Evolutionary conservation across 2,329 filamentous ascomycete species (phyloP), one percentile per base, ranked within the genome.

Genomic region (Paraphoma chrysanthemicola): DNA sequence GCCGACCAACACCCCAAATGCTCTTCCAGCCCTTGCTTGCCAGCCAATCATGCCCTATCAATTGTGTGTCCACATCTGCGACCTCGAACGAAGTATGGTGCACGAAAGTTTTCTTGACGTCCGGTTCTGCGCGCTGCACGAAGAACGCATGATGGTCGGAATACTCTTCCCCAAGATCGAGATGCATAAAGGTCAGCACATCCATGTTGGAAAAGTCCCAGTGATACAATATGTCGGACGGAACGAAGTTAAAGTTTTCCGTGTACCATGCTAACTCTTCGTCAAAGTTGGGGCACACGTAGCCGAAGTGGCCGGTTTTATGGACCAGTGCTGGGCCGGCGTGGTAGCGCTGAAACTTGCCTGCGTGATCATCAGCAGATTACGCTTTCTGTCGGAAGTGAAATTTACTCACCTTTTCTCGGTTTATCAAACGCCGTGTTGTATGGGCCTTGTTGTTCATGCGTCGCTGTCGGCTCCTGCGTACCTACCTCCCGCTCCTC

Each of bases 41-140:
- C 58, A 90, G 76, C 83, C 85, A 89, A 62, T 88, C 82, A 75
- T 90, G 87, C 5, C 88, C 88, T 6, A 90, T 78, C 41, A 86
- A 78, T 75, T 90, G 86, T 14, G 85, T 84, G 69, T 90, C 87
- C 64, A 86, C 88, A 70, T 90, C 88, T 65, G 87, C 83, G 14
- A 88, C 86, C 76, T 90, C 88, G 60, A 86, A 90, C 5, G 83
- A 85, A 6, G 83, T 83, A 74, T 90, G 88, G 12, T 33, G 31
- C 12, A 33, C 7, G 31, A 33, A 33, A 71, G 90, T 87, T 14
- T 89, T 81, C 69, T 30, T 39, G 28, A 44, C 16, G 11, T 53
- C 41, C 12, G 16, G 33, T 45, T 57, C 52, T 29, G 30, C 49
- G 4, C 49, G 41, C 49, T 52, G 44, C 84, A 83, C 59, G 28